Evolutionary conservation across 805 yeast genomes (phyloP).

Genomic region (Wickerhamiella vanderwaltii): DNA sequence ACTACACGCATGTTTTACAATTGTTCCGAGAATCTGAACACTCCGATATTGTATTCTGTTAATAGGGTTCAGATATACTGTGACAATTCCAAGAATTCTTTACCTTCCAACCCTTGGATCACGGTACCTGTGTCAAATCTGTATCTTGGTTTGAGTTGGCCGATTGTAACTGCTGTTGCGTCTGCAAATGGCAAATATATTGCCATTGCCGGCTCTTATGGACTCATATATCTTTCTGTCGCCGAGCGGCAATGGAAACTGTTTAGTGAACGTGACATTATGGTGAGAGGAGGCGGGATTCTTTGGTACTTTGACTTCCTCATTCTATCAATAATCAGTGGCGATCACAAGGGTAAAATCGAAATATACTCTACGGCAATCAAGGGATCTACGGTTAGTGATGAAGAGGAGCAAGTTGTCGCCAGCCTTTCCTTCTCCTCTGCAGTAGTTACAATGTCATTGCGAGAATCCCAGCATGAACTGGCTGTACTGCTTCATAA

Average conservation of each 20-base stretch:
- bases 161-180: constrained; percentile 32
- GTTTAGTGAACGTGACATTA: constrained; percentile 29
- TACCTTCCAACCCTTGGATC: constrained; percentile 35
- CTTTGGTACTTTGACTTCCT: constrained; percentile 29
- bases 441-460: constrained; percentile 24
- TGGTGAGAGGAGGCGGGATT: constrained; percentile 29
- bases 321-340: constrained; percentile 27
- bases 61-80: constrained; percentile 35
- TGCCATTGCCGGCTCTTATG: constrained; percentile 40
- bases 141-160: constrained; percentile 36
- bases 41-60: constrained; percentile 34
- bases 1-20: constrained; percentile 19
- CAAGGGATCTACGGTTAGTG: constrained; percentile 14
- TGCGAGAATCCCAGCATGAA: constrained; percentile 20
- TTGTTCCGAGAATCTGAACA: constrained; percentile 18
- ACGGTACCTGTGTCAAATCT: constrained; percentile 35
- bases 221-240: constrained; percentile 34
- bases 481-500: constrained; percentile 29
- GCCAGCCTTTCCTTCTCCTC: constrained; percentile 24
- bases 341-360: constrained; percentile 23
- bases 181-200: constrained; percentile 38
- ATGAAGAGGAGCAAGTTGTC: constrained; percentile 26
- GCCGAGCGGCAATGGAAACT: constrained; percentile 37
- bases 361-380: constrained; percentile 30
- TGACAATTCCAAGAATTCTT: constrained; percentile 35